A percentile compares a stretch with the other conserved stretches of the same genome.
These are phyloP conservation scores for Gossypium herbaceum DNA, from an alignment of 345 rosid species.

Conservation along the genomic window DNA sequence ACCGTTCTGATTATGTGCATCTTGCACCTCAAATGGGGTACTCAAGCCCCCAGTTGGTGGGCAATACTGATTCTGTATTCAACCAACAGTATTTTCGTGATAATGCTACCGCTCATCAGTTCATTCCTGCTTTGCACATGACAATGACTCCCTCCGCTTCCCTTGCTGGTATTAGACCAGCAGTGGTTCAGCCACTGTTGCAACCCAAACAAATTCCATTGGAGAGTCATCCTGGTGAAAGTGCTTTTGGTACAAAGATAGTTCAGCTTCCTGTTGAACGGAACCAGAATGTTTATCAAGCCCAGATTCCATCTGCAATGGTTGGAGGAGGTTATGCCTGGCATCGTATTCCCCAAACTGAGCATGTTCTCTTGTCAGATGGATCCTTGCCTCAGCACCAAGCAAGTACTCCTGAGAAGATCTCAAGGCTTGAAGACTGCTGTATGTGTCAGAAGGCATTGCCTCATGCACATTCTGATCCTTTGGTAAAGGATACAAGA, in stretches of 20 bases:
- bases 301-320: slow-evolving; percentile 29
- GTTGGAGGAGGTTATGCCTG: slow-evolving; percentile 55
- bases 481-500: slow-evolving; percentile 37
- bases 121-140: slow-evolving; percentile 44
- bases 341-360: slow-evolving; percentile 37
- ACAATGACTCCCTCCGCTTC: slow-evolving; percentile 37
- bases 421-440: slow-evolving; percentile 46
- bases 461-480: slow-evolving; percentile 71
- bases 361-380: slow-evolving; percentile 42
- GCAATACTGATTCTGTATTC: slow-evolving; percentile 28
- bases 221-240: slow-evolving; percentile 41
- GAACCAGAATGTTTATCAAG: slow-evolving; percentile 36
- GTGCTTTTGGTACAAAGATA: slow-evolving; percentile 34
- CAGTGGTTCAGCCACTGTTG: slow-evolving; percentile 37
- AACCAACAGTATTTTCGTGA: slow-evolving; percentile 38
- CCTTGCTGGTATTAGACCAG: slow-evolving; percentile 43
- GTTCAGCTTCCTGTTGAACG: slow-evolving; percentile 52
- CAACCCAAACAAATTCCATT: slow-evolving; percentile 40
- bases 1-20: slow-evolving; percentile 31
- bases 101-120: slow-evolving; percentile 36
- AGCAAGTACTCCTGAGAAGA: slow-evolving; percentile 31
- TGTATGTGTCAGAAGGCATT: slow-evolving; percentile 59
- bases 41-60: slow-evolving; percentile 35
- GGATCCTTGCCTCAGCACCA: slow-evolving; percentile 40
- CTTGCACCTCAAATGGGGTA: slow-evolving; percentile 43